Percentiles rank a stretch among this genome's conserved stretches.
phyloP scores from a whole-genome alignment of 108 stramenopile species.

The Skeletonema tropicum region DNA sequence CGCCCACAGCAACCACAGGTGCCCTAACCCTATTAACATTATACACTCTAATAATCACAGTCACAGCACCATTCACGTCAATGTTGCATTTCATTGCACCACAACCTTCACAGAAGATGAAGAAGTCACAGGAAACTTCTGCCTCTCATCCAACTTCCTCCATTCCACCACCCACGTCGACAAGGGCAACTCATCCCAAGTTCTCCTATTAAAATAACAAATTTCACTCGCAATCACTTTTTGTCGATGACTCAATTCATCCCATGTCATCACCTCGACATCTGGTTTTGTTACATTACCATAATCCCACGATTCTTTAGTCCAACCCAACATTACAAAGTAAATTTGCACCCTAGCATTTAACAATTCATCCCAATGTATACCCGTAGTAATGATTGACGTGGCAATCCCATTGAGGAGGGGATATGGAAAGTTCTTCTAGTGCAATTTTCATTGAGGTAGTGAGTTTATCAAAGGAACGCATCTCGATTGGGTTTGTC shows the following conservation, averaged over 20 bases:
- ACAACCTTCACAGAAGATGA: background rate
- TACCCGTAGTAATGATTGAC: constrained; percentile 11
- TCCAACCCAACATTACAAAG: background rate
- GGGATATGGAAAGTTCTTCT: background rate
- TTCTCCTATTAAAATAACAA: constrained; percentile 29
- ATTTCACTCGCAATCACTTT: constrained; percentile 33
- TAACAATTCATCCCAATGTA: background rate
- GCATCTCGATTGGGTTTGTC: background rate
- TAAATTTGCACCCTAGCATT: background rate
- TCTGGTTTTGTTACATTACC: background rate
- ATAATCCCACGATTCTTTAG: background rate
- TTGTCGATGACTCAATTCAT: background rate
- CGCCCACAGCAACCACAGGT: too few relatives aligned
- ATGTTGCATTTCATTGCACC: background rate
- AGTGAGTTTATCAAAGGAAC: background rate
- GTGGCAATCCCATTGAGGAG: constrained; percentile 1
- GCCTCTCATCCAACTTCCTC: background rate
- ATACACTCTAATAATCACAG: too few relatives aligned
- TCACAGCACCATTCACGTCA: too few relatives aligned
- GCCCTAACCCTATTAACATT: too few relatives aligned
- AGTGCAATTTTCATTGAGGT: background rate
- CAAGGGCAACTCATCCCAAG: constrained; percentile 25
- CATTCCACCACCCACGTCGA: constrained; percentile 4
- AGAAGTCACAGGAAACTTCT: background rate
- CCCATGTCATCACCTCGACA: background rate